Evolutionary conservation across 768 basidiomycete species (phyloP).

Genomic region (Boletus rubroflammeus): DNA sequence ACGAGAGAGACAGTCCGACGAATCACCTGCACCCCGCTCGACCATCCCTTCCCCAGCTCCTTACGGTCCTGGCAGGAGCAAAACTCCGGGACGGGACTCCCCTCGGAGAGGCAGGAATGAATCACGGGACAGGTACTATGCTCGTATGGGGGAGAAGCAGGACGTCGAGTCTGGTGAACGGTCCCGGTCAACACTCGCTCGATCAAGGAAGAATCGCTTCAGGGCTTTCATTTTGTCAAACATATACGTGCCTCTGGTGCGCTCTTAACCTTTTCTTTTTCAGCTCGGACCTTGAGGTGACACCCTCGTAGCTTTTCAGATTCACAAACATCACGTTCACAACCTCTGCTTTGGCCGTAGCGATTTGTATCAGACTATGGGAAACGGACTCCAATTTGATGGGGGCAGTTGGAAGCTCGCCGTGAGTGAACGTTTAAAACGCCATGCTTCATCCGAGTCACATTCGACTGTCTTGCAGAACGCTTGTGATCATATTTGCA

Average conservation of each 20-base stretch:
- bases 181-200: conserved; percentile 25
- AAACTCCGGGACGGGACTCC: conserved; percentile 64
- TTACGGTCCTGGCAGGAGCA: conserved; percentile 52
- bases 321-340: conserved; percentile 83
- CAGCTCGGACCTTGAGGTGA: conserved; percentile 7
- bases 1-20: conserved; percentile 20
- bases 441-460: neutral
- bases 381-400: conserved; percentile 49
- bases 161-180: conserved; percentile 31
- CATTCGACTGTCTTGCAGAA: conserved; percentile 38
- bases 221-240: conserved; percentile 71
- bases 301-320: conserved; percentile 63
- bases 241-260: conserved; percentile 73
- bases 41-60: conserved; percentile 29
- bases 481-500: conserved; percentile 82
- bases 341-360: conserved; percentile 72
- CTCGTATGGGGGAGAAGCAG: conserved; percentile 15
- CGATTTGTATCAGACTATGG: conserved; percentile 63
- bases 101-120: conserved; percentile 43
- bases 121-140: conserved; percentile 14
- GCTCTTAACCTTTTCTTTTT: conserved; percentile 19
- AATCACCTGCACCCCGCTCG: conserved; percentile 23
- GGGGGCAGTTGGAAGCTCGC: conserved; percentile 80
- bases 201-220: conserved; percentile 44
- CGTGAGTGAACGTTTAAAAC: conserved; percentile 43